Evolutionary conservation across 352 stramenopile genomes (phyloP), one percentile per base, ranked within the genome.

Genomic region (Phytophthora sojae): DNA sequence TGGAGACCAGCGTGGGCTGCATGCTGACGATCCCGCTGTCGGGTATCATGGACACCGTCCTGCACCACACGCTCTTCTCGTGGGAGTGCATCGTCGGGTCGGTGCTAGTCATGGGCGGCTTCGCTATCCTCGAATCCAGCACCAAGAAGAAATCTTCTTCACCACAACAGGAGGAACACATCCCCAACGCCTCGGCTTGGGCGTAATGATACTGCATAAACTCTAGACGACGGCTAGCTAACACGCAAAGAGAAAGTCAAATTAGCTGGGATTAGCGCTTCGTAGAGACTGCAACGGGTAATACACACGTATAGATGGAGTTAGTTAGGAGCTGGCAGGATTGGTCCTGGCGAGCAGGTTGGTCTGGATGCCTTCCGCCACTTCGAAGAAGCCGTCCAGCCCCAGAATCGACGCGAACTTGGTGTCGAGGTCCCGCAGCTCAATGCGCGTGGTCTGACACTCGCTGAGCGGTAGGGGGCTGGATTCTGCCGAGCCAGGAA

Each of bases 1-100:
- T 90, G 19, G 82, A 90, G 67, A 89, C 82, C 12, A 90, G 81
- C 52, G 81, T 89, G 30, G 79, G 81, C 0, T 91, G 80, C 42
- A 88, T 91, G 83, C 65, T 88, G 44, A 88, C 72, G 45, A 85
- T 91, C 51, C 83, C 83, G 9, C 52, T 89, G 35, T 86, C 83
- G 3, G 83, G 69, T 11, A 6, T 88, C 12, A 50, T 86, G 54
- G 81, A 91, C 62, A 79, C 72, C 9, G 29, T 82, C 42, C 42
- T 89, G 49, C 79, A 88, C 61, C 61, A 76, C 56, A 83, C 81
- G 6, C 57, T 64, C 17, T 89, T 91, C 57, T 83, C 81, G 0
- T 75, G 61, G 64, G 72, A 83, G 50, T 89, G 83, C 47, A 76
- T 89, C 26, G 60, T 76, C 12, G 83, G 80, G 0, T 88, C 83